These are phyloP conservation scores for Erodium maritimum DNA, from an alignment of 345 rosid species.

Conservation along the genomic window DNA sequence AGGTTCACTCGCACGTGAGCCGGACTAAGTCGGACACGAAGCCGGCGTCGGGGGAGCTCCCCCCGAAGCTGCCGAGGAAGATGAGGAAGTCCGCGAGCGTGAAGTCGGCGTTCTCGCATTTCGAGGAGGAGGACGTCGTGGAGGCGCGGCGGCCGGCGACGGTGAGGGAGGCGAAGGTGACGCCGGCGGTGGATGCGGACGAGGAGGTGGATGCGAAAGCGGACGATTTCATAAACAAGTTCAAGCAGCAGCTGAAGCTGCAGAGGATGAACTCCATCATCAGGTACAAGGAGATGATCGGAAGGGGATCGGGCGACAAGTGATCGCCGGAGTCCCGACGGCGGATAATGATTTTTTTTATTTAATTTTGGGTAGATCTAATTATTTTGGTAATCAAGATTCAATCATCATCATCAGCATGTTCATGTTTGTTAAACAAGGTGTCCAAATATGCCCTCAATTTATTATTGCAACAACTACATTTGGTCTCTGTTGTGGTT, in stretches of 20 bases:
- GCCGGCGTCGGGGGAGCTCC: conserved; percentile 40
- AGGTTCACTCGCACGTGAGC: conserved; percentile 10
- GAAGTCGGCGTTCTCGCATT: conserved; percentile 49
- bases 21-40: conserved; percentile 51
- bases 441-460: too few relatives aligned
- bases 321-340: too few relatives aligned
- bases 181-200: conserved; percentile 22
- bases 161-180: conserved; percentile 28
- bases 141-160: conserved; percentile 57
- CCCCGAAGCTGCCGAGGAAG: conserved; percentile 50
- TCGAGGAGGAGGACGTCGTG: conserved; percentile 34
- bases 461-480: too few relatives aligned
- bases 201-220: conserved; percentile 73
- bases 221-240: conserved; percentile 63
- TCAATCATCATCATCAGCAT: too few relatives aligned
- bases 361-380: too few relatives aligned
- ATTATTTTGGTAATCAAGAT: too few relatives aligned
- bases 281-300: conserved; percentile 46
- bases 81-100: conserved; percentile 77
- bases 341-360: too few relatives aligned
- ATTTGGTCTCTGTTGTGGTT: too few relatives aligned
- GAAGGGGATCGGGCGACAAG: conserved; percentile 16
- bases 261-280: conserved; percentile 55
- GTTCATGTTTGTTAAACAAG: too few relatives aligned
- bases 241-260: conserved; percentile 63